Evolutionary conservation across 1,284 basidiomycete species (phyloP).

Genomic region (Psilocybe mexicana): DNA sequence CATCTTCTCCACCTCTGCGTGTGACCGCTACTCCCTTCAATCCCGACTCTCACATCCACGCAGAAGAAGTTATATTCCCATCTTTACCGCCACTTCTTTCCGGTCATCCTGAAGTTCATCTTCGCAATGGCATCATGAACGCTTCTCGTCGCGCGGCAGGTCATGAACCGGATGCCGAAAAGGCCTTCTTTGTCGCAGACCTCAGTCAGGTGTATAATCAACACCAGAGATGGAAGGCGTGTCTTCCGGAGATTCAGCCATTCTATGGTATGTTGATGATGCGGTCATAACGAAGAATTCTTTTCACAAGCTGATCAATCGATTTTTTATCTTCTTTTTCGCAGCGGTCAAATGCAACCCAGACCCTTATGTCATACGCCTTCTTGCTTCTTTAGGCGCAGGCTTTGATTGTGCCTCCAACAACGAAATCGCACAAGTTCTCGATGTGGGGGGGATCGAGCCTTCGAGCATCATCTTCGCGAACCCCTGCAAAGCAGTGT

Average conservation of each 20-base stretch:
- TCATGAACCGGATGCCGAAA: slow-evolving; percentile 76
- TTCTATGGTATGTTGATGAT: slow-evolving; percentile 75
- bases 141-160: slow-evolving; percentile 52
- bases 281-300: background rate
- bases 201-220: slow-evolving; percentile 88
- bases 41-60: slow-evolving; percentile 23
- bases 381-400: slow-evolving; percentile 86
- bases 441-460: slow-evolving; percentile 70
- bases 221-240: slow-evolving; percentile 81
- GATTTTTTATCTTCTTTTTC: slow-evolving; percentile 21
- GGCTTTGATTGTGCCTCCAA: slow-evolving; percentile 99
- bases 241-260: slow-evolving; percentile 85
- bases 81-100: slow-evolving; percentile 63
- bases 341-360: slow-evolving; percentile 97
- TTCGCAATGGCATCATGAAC: slow-evolving; percentile 71
- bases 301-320: slow-evolving; percentile 8
- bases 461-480: slow-evolving; percentile 93
- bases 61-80: slow-evolving; percentile 52
- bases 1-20: slow-evolving; percentile 30
- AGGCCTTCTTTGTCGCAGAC: slow-evolving; percentile 96
- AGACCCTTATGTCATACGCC: slow-evolving; percentile 89
- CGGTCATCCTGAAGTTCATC: slow-evolving; percentile 71
- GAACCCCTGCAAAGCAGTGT: slow-evolving; percentile 97
- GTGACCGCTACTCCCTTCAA: slow-evolving; percentile 28
- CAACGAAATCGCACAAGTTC: slow-evolving; percentile 86